Evolutionary conservation across 306 rosid genomes (phyloP).

Genomic region (Boehmeria nivea): DNA sequence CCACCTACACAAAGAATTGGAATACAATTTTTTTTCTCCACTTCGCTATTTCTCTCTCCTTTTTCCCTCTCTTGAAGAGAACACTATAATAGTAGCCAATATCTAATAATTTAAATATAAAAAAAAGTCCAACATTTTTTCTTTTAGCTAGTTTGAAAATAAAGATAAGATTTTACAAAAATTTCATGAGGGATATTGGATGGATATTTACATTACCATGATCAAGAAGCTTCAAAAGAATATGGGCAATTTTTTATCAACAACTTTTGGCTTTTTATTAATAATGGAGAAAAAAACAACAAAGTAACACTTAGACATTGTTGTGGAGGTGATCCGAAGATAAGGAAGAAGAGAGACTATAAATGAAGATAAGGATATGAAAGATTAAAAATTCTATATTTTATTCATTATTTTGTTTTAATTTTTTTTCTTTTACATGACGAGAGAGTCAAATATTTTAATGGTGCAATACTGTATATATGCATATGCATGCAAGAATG

Average conservation of each 20-base stretch:
- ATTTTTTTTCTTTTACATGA: not conserved
- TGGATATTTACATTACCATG: not conserved
- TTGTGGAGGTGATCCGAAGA: constrained; percentile 7
- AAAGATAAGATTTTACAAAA: not conserved
- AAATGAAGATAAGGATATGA: constrained; percentile 29
- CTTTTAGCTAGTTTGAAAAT: not conserved
- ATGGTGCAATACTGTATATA: not conserved
- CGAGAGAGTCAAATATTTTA: no score
- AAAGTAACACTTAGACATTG: not conserved
- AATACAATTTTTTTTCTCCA: no score
- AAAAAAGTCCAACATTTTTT: not conserved
- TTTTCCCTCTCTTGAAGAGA: no score
- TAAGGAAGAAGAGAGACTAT: constrained; percentile 2
- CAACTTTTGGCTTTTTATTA: not conserved
- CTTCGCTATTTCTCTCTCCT: no score
- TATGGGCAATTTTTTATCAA: not conserved
- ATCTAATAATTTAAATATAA: no score
- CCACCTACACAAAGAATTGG: not conserved
- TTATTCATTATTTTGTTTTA: not conserved
- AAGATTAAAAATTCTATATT: not conserved
- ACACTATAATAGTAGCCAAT: no score
- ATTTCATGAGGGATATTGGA: not conserved
- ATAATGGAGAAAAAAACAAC: not conserved
- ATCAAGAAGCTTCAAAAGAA: not conserved
- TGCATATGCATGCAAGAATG: constrained; percentile 9